Conservation (phyloP, 805 yeast genomes). For the Lachancea dasiensis region DNA sequence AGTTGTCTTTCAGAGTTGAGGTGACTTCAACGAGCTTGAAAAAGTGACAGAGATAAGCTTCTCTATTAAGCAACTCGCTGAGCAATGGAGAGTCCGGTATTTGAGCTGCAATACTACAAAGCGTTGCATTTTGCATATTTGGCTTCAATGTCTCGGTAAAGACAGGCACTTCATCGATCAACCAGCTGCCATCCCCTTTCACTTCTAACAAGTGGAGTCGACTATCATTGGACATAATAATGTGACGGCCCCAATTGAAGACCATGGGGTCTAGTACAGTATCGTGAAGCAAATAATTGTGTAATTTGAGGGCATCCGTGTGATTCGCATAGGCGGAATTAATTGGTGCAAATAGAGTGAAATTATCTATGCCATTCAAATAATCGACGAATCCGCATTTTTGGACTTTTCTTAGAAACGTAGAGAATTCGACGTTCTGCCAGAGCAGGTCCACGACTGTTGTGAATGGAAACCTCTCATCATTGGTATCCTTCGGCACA, state of each 20-base stretch:
- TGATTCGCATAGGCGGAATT: constrained; percentile 58
- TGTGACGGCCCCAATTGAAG: constrained; percentile 12
- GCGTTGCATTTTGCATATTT: constrained; percentile 54
- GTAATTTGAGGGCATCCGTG: constrained; percentile 7
- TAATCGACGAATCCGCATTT: constrained; percentile 54
- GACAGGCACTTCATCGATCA: constrained; percentile 31
- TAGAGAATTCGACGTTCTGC: constrained; percentile 58
- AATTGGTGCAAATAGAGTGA: constrained; percentile 75
- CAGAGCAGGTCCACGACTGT: constrained; percentile 68
- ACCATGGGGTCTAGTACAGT: constrained; percentile 31
- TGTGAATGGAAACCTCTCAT: constrained; percentile 28
- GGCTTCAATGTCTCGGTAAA: constrained; percentile 55
- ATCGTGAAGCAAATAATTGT: constrained; percentile 31
- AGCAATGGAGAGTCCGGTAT: constrained; percentile 32
- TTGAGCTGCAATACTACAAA: constrained; percentile 55
- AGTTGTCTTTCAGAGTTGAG: constrained; percentile 3
- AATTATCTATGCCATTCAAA: constrained; percentile 52
- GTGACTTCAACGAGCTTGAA: background rate
- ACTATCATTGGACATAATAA: constrained; percentile 15
- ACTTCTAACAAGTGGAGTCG: constrained; percentile 16
- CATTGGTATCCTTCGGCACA: constrained; percentile 14
- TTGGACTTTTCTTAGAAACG: constrained; percentile 56
- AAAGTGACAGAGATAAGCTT: background rate
- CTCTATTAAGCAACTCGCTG: background rate
- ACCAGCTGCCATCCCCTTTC: constrained; percentile 27